Evolutionary conservation across 306 rosid species (phyloP).

Genomic region (Mimosa bimucronata): DNA sequence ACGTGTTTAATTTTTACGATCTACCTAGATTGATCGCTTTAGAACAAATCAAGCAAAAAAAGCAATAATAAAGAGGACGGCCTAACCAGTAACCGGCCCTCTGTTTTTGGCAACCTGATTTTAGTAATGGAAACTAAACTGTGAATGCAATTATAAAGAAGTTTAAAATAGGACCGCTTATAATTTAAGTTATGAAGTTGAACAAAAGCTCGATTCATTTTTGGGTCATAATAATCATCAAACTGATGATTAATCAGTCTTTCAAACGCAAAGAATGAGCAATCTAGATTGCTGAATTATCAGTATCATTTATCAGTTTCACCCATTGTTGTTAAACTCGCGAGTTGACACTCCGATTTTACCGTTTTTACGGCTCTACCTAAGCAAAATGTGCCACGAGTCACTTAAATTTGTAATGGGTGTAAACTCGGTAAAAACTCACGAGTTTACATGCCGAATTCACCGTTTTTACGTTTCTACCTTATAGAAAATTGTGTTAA

Average conservation of each 20-base stretch:
- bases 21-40: conserved; percentile 24
- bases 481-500: too few species aligned
- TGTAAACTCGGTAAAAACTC: too few species aligned
- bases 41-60: conserved; percentile 26
- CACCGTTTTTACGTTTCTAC: too few species aligned
- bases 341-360: too few species aligned
- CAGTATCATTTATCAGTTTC: too few species aligned
- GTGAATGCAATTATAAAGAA: conserved; percentile 8
- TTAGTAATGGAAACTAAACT: conserved; percentile 27
- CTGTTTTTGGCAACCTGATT: conserved; percentile 60
- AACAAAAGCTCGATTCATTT: conserved; percentile 19
- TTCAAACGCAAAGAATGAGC: conserved; percentile 1
- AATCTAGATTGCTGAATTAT: conserved; percentile 4
- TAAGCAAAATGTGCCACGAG: too few species aligned
- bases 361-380: too few species aligned
- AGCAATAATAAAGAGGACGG: conserved; percentile 33
- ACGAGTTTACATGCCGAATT: too few species aligned
- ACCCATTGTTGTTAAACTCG: too few species aligned
- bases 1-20: background rate
- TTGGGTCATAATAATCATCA: conserved; percentile 3
- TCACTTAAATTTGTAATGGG: too few species aligned
- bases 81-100: conserved; percentile 51
- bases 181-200: conserved; percentile 20
- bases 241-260: conserved; percentile 7
- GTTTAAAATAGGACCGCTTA: conserved; percentile 5